Evolutionary conservation across 306 rosid species (phyloP).

Genomic region (Quercus gilva): DNA sequence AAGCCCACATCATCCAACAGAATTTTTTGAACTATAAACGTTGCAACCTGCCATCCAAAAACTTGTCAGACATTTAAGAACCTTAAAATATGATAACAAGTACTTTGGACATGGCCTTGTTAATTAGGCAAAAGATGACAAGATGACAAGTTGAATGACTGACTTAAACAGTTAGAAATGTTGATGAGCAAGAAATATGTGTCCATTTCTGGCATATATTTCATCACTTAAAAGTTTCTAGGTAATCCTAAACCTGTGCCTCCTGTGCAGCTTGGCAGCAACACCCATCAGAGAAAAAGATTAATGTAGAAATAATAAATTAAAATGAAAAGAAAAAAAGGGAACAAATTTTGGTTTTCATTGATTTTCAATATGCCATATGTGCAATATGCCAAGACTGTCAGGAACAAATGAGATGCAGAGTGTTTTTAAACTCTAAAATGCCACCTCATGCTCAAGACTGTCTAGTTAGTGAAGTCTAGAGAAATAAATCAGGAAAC

Average conservation of each 20-base stretch:
- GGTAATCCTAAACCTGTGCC: background rate
- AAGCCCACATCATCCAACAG: conserved; percentile 74
- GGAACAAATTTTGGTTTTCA: background rate
- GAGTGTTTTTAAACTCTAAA: background rate
- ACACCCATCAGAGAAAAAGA: background rate
- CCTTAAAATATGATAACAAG: conserved; percentile 11
- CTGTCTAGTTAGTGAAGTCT: background rate
- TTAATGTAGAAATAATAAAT: background rate
- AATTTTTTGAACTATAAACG: conserved; percentile 70
- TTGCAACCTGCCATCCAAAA: conserved; percentile 57
- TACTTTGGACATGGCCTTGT: background rate
- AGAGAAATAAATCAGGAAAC: conserved; percentile 33
- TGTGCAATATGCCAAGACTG: background rate
- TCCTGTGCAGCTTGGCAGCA: background rate
- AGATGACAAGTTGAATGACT: background rate
- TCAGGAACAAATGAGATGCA: background rate
- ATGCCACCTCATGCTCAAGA: background rate
- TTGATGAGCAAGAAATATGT: background rate
- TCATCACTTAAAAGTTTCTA: background rate
- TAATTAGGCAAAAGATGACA: background rate
- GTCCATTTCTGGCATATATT: background rate
- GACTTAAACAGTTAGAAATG: background rate
- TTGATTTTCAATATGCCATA: background rate
- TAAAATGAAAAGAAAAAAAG: too few relatives aligned
- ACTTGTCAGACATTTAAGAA: conserved; percentile 30